These are phyloP conservation scores for Phialophora macrospora DNA, from an alignment of 2,329 filamentous ascomycete genomes.

Conservation along the genomic window DNA sequence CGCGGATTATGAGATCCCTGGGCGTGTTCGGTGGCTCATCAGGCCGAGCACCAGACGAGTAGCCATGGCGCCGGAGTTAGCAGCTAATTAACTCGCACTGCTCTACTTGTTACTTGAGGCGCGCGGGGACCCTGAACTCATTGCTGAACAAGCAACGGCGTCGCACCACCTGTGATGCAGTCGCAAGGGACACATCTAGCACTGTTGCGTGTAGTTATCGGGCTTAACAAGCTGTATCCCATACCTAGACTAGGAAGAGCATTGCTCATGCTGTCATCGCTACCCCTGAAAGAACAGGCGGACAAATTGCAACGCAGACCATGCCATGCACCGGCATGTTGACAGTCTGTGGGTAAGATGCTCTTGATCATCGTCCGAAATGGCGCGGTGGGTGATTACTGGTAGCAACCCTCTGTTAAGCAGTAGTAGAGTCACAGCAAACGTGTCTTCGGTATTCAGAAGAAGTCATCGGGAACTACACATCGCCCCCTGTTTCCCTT, in stretches of 20 bases:
- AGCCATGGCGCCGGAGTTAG: neutral
- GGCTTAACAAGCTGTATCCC: neutral
- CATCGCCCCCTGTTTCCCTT: constrained; percentile 22
- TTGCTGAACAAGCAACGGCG: neutral
- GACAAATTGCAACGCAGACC: too few species aligned
- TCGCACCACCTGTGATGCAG: too few species aligned
- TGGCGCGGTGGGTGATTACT: too few species aligned
- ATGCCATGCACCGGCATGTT: too few species aligned
- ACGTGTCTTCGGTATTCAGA: constrained; percentile 15
- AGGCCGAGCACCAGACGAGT: neutral
- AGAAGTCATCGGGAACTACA: constrained; percentile 23
- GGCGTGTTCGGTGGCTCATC: neutral
- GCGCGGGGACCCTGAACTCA: neutral
- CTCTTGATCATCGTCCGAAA: too few species aligned
- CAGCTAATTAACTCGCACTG: neutral
- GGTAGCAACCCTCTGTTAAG: too few species aligned
- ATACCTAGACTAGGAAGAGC: neutral
- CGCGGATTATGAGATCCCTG: neutral
- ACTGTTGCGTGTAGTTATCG: neutral
- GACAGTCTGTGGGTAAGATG: too few species aligned
- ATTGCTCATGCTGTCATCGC: neutral
- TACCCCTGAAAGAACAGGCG: too few species aligned
- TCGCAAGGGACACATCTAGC: neutral
- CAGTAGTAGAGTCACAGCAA: neutral
- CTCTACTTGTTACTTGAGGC: neutral